Base-by-base conservation (phyloP, 177 flowering plant species). In the Vitis hybrid region DNA sequence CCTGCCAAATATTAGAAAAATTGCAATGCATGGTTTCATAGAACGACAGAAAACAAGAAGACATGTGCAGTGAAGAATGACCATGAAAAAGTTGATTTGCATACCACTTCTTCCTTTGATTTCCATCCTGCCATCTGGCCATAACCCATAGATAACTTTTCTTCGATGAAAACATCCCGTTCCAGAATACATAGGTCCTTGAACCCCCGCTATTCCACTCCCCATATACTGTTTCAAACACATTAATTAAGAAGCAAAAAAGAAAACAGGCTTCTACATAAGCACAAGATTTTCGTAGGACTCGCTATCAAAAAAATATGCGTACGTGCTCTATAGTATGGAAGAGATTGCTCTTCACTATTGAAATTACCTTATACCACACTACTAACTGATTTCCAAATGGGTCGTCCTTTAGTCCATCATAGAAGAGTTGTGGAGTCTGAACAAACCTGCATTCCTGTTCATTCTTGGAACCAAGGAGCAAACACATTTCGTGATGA, bases 141-240 rank as follows among this genome's bases (percentile, higher is more conserved):
- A 78, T 57, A 51, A 13, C 8, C 91, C 93, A 51, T 26, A 87
- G 1, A 87, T 83, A 15, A 85, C 74, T 70, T 83, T 83, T 72
- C 94, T 69, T 62, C 85, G 71, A 56, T 88, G 92, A 55, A 90
- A 79, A 65, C 89, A 85, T 17, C 87, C 87, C 1, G 89, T 84
- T 54, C 94, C 94, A 7, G n/a, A 59, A 51, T 90, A 88, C 12
- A 76, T 9, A 0, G 84, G 78, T 50, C 94, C 94, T 80, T 86
- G 87, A 45, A 85, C 67, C 68, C 90, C 90, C 1, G 30, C 70
- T 0, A 81, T 18, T 34, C 94, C 91, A 1, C 51, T 72, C 2
- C 30, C 72, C 2, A 71, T 0, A 61, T 49, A 67, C 86, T 84
- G 66, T 21, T 9, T 26, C 30, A 26, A 48, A 59, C 30, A n/a